Conservation (phyloP, 2,329 filamentous ascomycete species). For the Alternaria sp. region DNA sequence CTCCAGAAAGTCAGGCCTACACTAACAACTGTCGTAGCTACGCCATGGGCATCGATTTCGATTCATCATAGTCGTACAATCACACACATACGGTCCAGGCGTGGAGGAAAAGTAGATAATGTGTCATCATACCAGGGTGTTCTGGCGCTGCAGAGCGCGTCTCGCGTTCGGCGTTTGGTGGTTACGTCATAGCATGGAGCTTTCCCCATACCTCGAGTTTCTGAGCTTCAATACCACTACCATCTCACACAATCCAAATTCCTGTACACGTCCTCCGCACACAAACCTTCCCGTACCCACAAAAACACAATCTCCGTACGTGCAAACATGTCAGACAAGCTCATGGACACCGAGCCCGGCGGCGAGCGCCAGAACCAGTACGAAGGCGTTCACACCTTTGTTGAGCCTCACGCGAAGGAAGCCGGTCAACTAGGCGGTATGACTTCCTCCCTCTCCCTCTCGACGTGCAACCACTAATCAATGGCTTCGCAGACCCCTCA, state of each 20-base stretch:
- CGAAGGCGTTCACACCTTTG: conserved; percentile 62
- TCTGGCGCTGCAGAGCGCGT: conserved; percentile 9
- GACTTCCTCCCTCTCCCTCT: background rate
- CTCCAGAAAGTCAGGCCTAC: background rate
- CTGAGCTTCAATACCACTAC: conserved; percentile 6
- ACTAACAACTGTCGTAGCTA: conserved; percentile 43
- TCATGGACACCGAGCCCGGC: conserved; percentile 66
- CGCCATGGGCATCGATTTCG: conserved; percentile 74
- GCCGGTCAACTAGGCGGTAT: conserved; percentile 64
- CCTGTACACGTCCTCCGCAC: background rate
- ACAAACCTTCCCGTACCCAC: background rate
- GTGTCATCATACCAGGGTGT: conserved; percentile 2
- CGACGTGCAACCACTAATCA: background rate
- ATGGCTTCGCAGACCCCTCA: background rate
- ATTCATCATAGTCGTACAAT: conserved; percentile 23
- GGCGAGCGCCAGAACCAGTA: conserved; percentile 67
- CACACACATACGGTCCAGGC: background rate
- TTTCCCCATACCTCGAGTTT: conserved; percentile 12
- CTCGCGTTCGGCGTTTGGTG: conserved; percentile 8
- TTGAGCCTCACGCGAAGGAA: conserved; percentile 59
- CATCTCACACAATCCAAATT: background rate
- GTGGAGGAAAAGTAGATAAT: background rate
- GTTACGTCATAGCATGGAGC: conserved; percentile 16
- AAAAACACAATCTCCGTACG: background rate
- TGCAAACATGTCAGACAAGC: conserved; percentile 56